Percentiles rank a stretch among this genome's conserved stretches.
These are phyloP conservation scores for Trichosporon inkin DNA, from an alignment of 1,284 basidiomycete genomes.

Conservation along the genomic window DNA sequence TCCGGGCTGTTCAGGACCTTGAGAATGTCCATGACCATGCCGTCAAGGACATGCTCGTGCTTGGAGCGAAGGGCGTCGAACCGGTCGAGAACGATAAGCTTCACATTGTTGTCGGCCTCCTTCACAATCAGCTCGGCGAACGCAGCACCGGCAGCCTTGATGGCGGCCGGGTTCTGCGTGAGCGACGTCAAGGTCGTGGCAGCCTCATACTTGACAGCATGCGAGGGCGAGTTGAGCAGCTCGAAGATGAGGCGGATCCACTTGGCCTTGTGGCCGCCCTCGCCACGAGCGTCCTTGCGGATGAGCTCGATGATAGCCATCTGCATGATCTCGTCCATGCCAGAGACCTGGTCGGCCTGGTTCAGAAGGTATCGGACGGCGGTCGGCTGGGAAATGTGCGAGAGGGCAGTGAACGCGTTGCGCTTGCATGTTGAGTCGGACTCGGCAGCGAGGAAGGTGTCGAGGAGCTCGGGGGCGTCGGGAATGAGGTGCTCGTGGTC, in stretches of 20 bases:
- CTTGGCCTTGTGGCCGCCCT: conserved; percentile 73
- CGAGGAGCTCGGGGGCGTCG: conserved; percentile 93
- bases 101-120: conserved; percentile 99
- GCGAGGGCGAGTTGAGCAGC: conserved; percentile 82
- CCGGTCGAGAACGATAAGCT: conserved; percentile 93
- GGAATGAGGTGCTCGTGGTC: conserved; percentile 92
- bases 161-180: conserved; percentile 91
- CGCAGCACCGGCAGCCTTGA: conserved; percentile 88
- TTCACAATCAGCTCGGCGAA: conserved; percentile 88
- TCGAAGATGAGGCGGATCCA: conserved; percentile 95
- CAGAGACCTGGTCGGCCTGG: conserved; percentile 76
- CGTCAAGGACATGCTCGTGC: conserved; percentile 87
- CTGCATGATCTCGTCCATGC: conserved; percentile 90
- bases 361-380: conserved; percentile 87
- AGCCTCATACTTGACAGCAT: conserved; percentile 97
- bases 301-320: conserved; percentile 96
- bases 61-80: conserved; percentile 77
- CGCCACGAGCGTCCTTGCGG: conserved; percentile 79
- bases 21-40: conserved; percentile 92
- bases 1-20: conserved; percentile 77
- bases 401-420: conserved; percentile 93
- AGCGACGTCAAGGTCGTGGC: conserved; percentile 91
- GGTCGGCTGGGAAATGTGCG: conserved; percentile 79
- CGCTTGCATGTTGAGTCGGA: conserved; percentile 95
- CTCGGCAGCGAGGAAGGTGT: conserved; percentile 96